Base-by-base conservation (phyloP, 305 asterid species). In the Ajuga reptans region DNA sequence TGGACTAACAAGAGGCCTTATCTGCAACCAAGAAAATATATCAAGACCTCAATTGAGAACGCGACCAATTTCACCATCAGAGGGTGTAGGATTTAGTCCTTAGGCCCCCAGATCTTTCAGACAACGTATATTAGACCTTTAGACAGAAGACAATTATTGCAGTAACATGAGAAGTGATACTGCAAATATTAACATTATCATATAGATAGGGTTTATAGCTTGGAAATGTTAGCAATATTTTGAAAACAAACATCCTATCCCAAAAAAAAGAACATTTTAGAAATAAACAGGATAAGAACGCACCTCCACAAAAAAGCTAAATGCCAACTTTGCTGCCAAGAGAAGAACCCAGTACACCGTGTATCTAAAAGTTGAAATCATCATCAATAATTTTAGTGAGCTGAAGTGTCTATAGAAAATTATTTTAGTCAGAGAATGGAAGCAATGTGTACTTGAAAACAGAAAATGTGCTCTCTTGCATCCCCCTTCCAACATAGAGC, bases 401-500 rank as follows among this genome's bases (percentile, higher is more conserved):
- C 39, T 63, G 24, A 43, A 21, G 57, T 57, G 50, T 73, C 56
- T 68, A 73, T 51, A 34, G 57, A n/a, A 58, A 78, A 74, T 57
- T 15, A 49, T 1, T 72, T 55, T 21, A 17, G 66, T 45, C 73
- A 36, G 65, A 72, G 11, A 77, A 54, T 54, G 33, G 68, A 68
- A 53, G 54, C 45, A 68, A 71, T 31, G 29, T 57, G 72, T 88
- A 93, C 97, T 91, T 90, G 86, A 87, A 74, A 65, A 93, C 91
- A 54, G 96, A 87, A 83, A 86, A 91, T 52, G 96, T 50, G 76
- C 84, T 88, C 83, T 93, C 99, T 78, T 93, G 99, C 99, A 93
- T 93, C 64, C 99, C 99, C 85, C 99, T 86, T 79, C 97, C 99
- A 68, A 93, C 92, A 78, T 88, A 93, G 68, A 93, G 95, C 76